Evolutionary conservation across 441 rosid species (phyloP).

Genomic region (Gossypium schwendimanii): DNA sequence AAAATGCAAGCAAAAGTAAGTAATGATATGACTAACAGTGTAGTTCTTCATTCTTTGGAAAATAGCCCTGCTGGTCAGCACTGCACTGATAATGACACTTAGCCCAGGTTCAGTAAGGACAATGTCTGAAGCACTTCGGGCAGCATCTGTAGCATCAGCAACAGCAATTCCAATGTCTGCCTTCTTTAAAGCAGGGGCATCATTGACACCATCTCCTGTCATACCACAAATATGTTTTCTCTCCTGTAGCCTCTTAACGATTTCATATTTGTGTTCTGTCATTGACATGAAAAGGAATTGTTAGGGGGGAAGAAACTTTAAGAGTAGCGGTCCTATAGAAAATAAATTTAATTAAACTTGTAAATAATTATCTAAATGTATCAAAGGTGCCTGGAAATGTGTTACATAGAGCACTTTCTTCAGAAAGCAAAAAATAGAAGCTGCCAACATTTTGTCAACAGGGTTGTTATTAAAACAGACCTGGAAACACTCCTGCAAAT

Average conservation of each 20-base stretch:
- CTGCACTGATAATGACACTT: slow-evolving; percentile 87
- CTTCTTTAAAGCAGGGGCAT: slow-evolving; percentile 84
- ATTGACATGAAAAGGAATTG: slow-evolving; percentile 11
- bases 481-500: slow-evolving; percentile 89
- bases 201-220: slow-evolving; percentile 96
- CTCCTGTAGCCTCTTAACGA: slow-evolving; percentile 70
- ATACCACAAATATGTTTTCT: slow-evolving; percentile 85
- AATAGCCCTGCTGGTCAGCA: slow-evolving; percentile 84
- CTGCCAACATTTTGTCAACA: background rate
- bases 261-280: slow-evolving; percentile 78
- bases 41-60: slow-evolving; percentile 96
- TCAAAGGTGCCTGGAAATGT: background rate
- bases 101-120: slow-evolving; percentile 86
- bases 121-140: slow-evolving; percentile 81
- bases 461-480: slow-evolving; percentile 20
- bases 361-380: background rate
- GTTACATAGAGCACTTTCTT: background rate
- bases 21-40: slow-evolving; percentile 43
- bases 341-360: background rate
- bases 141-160: slow-evolving; percentile 92
- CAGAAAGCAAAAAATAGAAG: background rate
- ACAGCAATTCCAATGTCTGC: slow-evolving; percentile 93
- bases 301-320: background rate
- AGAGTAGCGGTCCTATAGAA: background rate
- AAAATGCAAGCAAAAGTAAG: background rate